Conservation (phyloP, 129 eudicot species). For the Solidago caesia region DNA sequence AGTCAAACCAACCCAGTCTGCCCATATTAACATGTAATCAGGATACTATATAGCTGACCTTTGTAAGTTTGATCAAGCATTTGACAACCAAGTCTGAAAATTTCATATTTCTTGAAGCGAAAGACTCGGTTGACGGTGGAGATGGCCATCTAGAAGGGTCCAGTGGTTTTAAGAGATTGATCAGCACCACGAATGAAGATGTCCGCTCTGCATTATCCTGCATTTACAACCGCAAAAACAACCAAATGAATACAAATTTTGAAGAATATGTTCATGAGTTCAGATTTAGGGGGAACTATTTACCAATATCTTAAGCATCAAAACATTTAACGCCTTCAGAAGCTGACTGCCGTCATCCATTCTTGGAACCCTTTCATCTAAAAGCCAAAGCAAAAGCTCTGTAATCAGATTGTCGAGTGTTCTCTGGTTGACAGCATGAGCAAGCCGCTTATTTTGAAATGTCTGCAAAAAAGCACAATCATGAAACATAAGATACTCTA, state of each 20-base stretch:
- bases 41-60: constrained; percentile 35
- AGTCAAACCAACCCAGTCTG: not conserved
- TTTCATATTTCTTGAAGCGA: constrained; percentile 68
- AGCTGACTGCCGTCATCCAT: constrained; percentile 99
- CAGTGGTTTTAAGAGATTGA: constrained; percentile 74
- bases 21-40: not conserved
- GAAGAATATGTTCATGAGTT: not conserved
- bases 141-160: constrained; percentile 95
- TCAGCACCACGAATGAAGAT: constrained; percentile 86
- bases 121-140: constrained; percentile 70
- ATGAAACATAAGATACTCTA: constrained; percentile 10
- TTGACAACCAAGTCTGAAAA: constrained; percentile 93
- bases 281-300: not conserved
- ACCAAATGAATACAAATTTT: constrained; percentile 8
- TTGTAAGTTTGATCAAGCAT: constrained; percentile 90
- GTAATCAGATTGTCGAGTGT: constrained; percentile 87
- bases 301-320: constrained; percentile 86
- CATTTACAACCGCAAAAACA: not conserved
- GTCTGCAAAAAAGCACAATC: constrained; percentile 53
- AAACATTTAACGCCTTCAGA: constrained; percentile 92
- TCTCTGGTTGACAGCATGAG: constrained; percentile 90
- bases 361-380: constrained; percentile 96
- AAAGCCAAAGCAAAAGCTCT: constrained; percentile 97
- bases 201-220: constrained; percentile 98
- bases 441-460: constrained; percentile 86